Evolutionary conservation across 2,329 filamentous ascomycete species (phyloP), one percentile per base, ranked within the genome.

Genomic region (Lasiodiplodia citricola): DNA sequence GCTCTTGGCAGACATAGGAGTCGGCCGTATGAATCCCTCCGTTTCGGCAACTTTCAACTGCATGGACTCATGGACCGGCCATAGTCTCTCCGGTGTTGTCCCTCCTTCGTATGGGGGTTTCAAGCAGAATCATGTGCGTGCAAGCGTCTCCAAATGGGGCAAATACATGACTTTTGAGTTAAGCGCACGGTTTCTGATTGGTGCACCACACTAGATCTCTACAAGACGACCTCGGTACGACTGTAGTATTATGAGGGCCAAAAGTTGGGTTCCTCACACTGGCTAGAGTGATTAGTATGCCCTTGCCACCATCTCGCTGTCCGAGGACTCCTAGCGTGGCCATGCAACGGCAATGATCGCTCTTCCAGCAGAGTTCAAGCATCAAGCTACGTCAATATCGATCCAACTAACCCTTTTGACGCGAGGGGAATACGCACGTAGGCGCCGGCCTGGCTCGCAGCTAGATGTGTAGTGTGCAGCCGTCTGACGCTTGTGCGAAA

Each of bases 351-450:
- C 7, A 56, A 5, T 5, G 7, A n/a, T 21, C 44, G 7, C 21
- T 47, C 11, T 10, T n/a, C 18, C 21, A n/a, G 7, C 44, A 21
- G 11, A 21, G 44, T 47, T 47, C 44, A 21, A 23, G 11, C 31
- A 57, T 38, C 7, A 35, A 16, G 38, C 23, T 2, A 31, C 35
- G 21, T 31, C 13, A 21, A 16, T 47, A 38, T 31, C 31, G 57
- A 16, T 11, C 7, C 11, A 10, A 44, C 21, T n/a, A 25, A 18
- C 16, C 16, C 14, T 47, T 18, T 38, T 23, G 58, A 28, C 10
- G 44, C 58, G 58, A 50, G n/a, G 14, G 16, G 44, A 23, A 25
- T 57, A 67, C 64, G 54, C 50, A 55, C 64, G 64, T 67, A 58
- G 25, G 3, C 57, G 23, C n/a, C 10, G 23, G 14, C 14, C 37